Percentiles rank a stretch among this genome's conserved stretches.
phyloP scores from a whole-genome alignment of 768 basidiomycete genomes.

The Thelephora aurantiotincta region DNA sequence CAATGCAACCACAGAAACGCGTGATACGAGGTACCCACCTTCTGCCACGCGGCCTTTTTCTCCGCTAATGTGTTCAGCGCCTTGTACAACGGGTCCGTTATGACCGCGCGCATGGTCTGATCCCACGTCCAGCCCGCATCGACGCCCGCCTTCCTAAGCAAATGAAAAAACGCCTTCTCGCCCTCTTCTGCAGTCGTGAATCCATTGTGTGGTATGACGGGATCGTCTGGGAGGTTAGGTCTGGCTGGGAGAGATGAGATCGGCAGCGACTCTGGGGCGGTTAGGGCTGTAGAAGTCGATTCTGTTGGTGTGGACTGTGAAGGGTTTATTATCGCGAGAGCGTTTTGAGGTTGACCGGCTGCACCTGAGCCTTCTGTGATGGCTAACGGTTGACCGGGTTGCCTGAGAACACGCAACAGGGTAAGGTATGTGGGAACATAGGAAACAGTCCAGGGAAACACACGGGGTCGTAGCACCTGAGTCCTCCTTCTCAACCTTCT shows the following conservation, averaged over 20 bases:
- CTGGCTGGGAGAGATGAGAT: slow-evolving; percentile 48
- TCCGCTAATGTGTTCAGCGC: slow-evolving; percentile 86
- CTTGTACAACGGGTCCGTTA: slow-evolving; percentile 96
- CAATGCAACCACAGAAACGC: not conserved
- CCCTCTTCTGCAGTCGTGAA: slow-evolving; percentile 80
- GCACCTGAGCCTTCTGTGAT: not conserved
- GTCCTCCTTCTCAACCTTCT: slow-evolving; percentile 72
- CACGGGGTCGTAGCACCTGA: slow-evolving; percentile 22
- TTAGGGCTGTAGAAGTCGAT: slow-evolving; percentile 28
- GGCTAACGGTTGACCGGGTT: not conserved
- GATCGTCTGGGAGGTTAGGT: slow-evolving; percentile 75
- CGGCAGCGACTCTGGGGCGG: slow-evolving; percentile 38
- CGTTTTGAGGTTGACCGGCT: slow-evolving; percentile 27
- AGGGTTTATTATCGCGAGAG: slow-evolving; percentile 32
- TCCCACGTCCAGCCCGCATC: slow-evolving; percentile 97
- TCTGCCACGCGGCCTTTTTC: slow-evolving; percentile 89
- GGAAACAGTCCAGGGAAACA: slow-evolving; percentile 17
- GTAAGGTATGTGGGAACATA: slow-evolving; percentile 1
- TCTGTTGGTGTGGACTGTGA: slow-evolving; percentile 28
- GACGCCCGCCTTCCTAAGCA: slow-evolving; percentile 81
- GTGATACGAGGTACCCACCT: slow-evolving; percentile 33
- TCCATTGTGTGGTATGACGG: slow-evolving; percentile 81
- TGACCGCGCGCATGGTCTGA: slow-evolving; percentile 93
- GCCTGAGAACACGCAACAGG: not conserved
- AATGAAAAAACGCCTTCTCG: slow-evolving; percentile 86